phyloP scores from a whole-genome alignment of 192 early-diverging fungal genomes.

The Allomyces javanicus region DNA sequence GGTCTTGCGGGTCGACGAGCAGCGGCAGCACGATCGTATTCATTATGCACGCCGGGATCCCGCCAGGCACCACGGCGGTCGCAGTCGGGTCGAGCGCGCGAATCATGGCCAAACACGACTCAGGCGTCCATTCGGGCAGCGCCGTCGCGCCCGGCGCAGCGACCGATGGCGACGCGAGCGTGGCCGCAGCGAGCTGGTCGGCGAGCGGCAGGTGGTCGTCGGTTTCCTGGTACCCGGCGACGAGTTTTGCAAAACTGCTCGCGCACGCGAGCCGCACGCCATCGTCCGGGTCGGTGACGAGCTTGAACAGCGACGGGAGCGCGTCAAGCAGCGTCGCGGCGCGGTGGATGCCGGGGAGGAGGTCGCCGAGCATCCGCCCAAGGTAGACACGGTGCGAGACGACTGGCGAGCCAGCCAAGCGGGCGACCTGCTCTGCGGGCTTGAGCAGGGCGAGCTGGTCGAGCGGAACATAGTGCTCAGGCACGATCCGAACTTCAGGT shows the following conservation, averaged over 20 bases:
- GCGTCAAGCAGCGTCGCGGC: neutral
- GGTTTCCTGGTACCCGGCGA: neutral
- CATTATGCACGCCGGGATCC: neutral
- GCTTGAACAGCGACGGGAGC: neutral
- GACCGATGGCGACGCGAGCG: neutral
- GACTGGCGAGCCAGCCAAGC: neutral
- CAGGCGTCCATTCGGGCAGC: neutral
- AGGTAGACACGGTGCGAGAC: neutral
- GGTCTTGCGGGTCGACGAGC: neutral
- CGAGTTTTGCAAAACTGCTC: neutral
- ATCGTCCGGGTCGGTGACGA: neutral
- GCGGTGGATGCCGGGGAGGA: neutral
- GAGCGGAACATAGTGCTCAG: neutral
- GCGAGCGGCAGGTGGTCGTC: neutral
- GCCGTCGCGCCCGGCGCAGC: too few relatives aligned
- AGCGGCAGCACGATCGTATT: neutral
- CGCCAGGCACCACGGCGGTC: too few relatives aligned
- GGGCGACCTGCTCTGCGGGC: neutral
- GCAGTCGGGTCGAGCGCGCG: neutral
- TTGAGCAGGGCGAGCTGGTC: neutral
- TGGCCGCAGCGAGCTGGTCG: neutral
- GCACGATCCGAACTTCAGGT: neutral
- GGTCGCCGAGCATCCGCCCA: neutral
- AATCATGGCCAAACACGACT: neutral
- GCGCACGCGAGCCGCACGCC: neutral